phyloP scores from a whole-genome alignment of 2,329 filamentous ascomycete genomes.

The Lachnellula suecica region DNA sequence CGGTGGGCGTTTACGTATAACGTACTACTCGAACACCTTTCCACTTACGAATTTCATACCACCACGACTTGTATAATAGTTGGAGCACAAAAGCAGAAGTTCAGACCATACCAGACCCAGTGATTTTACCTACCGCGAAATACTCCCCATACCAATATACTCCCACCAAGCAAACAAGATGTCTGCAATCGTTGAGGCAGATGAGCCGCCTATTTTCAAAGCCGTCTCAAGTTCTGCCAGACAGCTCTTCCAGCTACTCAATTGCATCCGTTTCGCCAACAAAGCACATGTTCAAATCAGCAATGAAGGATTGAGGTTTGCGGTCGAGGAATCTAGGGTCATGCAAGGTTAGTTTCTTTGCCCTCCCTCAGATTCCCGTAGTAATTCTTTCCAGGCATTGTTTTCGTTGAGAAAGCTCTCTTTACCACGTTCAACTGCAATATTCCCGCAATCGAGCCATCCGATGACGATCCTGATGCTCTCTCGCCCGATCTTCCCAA shows the following conservation, averaged over 20 bases:
- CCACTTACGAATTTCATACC: conserved; percentile 23
- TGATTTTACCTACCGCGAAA: conserved; percentile 13
- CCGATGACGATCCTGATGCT: conserved; percentile 39
- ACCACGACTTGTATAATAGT: conserved; percentile 32
- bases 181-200: conserved; percentile 26
- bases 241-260: conserved; percentile 65
- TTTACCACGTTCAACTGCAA: conserved; percentile 84
- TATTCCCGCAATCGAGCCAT: conserved; percentile 38
- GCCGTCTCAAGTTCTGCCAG: conserved; percentile 77
- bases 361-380: conserved; percentile 7
- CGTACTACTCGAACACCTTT: conserved; percentile 15
- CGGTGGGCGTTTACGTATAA: conserved; percentile 95
- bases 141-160: not conserved
- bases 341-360: conserved; percentile 72
- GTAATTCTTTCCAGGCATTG: conserved; percentile 53
- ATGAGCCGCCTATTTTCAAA: conserved; percentile 59
- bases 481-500: conserved; percentile 51
- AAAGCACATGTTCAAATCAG: conserved; percentile 72
- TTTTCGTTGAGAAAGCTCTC: conserved; percentile 83
- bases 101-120: conserved; percentile 15
- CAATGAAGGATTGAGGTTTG: conserved; percentile 81
- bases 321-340: conserved; percentile 82
- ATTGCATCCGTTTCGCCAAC: conserved; percentile 55
- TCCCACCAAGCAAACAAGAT: conserved; percentile 17
- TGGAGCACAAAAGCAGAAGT: conserved; percentile 28